A percentile compares a stretch with the other conserved stretches of the same genome.
Conservation (phyloP, 331 rosid genomes). For the Pyracantha coccinea region DNA sequence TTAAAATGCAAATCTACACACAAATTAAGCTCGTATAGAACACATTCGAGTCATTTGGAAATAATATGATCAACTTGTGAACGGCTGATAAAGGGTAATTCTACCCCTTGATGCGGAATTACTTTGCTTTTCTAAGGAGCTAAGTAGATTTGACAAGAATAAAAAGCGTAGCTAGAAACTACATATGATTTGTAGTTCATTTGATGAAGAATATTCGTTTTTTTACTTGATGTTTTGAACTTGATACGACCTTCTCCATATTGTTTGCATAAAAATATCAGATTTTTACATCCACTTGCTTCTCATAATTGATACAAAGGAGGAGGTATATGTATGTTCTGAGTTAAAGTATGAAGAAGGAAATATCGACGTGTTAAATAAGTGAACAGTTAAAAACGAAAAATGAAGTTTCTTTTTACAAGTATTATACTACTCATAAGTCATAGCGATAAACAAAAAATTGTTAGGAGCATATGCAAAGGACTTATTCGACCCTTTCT, state of each 20-base stretch:
- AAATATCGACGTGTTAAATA: background rate
- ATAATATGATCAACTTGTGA: background rate
- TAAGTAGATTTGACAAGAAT: too few species aligned
- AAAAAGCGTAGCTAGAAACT: background rate
- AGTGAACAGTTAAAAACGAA: background rate
- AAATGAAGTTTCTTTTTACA: background rate
- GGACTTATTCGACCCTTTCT: too few species aligned
- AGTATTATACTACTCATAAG: background rate
- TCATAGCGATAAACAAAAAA: too few species aligned
- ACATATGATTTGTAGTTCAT: background rate
- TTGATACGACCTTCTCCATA: background rate
- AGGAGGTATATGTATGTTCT: background rate
- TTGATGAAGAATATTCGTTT: background rate
- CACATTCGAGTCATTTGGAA: background rate
- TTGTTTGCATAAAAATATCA: too few species aligned
- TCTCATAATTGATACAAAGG: background rate
- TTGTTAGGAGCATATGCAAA: background rate
- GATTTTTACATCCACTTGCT: too few species aligned
- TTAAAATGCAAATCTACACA: background rate
- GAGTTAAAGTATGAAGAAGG: background rate
- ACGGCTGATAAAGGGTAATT: background rate
- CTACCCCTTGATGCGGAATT: background rate
- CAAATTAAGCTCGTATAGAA: slow-evolving; percentile 3
- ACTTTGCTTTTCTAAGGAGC: background rate
- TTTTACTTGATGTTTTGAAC: background rate